Percentiles rank a stretch among this genome's conserved stretches.
These are phyloP conservation scores for Penicillium sp. DNA, from an alignment of 2,329 filamentous ascomycete genomes.

Conservation along the genomic window DNA sequence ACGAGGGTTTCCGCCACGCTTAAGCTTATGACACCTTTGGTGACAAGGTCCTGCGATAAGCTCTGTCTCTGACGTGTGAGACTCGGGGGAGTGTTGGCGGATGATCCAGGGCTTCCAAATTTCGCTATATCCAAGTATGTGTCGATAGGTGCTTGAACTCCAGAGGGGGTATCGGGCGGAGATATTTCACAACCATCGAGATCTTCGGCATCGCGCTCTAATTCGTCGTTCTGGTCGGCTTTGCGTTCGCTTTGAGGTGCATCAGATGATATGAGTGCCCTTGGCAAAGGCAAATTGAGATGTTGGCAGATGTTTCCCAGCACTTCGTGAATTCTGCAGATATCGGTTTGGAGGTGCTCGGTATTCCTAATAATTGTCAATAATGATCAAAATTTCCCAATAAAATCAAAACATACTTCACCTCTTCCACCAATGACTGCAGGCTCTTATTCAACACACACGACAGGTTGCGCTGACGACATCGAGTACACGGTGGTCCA, in stretches of 20 bases:
- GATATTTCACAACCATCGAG: slow-evolving; percentile 39
- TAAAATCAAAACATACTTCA: slow-evolving; percentile 27
- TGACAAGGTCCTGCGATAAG: slow-evolving; percentile 44
- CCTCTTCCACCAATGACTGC: slow-evolving; percentile 47
- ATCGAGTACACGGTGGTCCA: slow-evolving; percentile 50
- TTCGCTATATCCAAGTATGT: slow-evolving; percentile 39
- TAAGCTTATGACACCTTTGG: slow-evolving; percentile 42
- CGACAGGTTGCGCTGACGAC: slow-evolving; percentile 45
- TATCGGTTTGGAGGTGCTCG: slow-evolving; percentile 32
- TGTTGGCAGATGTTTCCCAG: slow-evolving; percentile 35
- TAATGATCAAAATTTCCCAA: not conserved
- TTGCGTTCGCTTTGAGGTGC: not conserved
- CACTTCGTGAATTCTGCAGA: slow-evolving; percentile 28
- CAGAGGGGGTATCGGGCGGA: slow-evolving; percentile 33
- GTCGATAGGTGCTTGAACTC: slow-evolving; percentile 38
- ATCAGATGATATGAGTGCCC: slow-evolving; percentile 10
- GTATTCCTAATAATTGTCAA: slow-evolving; percentile 27
- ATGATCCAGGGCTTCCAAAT: slow-evolving; percentile 31
- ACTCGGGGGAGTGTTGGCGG: slow-evolving; percentile 26
- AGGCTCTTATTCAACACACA: slow-evolving; percentile 51
- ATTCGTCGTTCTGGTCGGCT: not conserved
- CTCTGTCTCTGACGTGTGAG: slow-evolving; percentile 19
- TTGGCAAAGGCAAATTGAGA: slow-evolving; percentile 31
- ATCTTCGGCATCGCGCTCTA: slow-evolving; percentile 22
- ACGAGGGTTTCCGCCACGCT: slow-evolving; percentile 47